Evolutionary conservation across 495 filamentous ascomycete genomes (phyloP), one percentile per base, ranked within the genome.

Genomic region (Parachaetomium inaequale): DNA sequence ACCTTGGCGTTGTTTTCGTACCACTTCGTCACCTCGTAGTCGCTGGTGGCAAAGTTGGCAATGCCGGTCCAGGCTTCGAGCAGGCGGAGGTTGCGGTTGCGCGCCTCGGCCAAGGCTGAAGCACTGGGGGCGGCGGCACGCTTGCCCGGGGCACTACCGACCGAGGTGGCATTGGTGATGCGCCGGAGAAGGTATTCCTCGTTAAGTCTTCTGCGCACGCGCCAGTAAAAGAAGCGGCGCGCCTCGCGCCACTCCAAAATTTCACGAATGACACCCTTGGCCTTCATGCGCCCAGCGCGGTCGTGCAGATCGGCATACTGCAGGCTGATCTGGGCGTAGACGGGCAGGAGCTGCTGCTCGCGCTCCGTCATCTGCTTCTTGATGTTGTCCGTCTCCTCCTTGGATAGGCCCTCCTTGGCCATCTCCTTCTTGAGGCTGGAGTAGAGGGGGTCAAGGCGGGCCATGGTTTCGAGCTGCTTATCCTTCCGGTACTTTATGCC

Each of bases 141-240:
- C 71, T 71, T 59, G 67, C 51, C 57, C 63, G 71, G 38, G 61
- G 58, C 42, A 45, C 70, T 66, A 21, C 65, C 63, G 58, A 75
- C 43, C 34, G 71, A 68, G 19, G 76, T 69, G 8, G 87, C 84
- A 26, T 80, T 68, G 25, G 85, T 77, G 85, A 98, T 90, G 74
- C 89, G 88, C 78, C 91, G 93, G 74, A 98, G 82, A 72, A 98
- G 90, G 71, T 90, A 88, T 76, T 98, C 93, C 78, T 98, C 94
- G 77, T 95, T 96, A 68, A 98, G 82, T 78, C 95, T 85, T 74
- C 94, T 90, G 74, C 94, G 93, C 58, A 96, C 88, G 81, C 94
- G 93, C 94, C 94, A 98, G 87, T 97, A 98, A 86, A 98, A 98
- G 90, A 96, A 98, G 71, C 95, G 91, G 65, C 94, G 87, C 50